Evolutionary conservation across 495 filamentous ascomycete species (phyloP).

Genomic region (Umbilicaria muhlenbergii): DNA sequence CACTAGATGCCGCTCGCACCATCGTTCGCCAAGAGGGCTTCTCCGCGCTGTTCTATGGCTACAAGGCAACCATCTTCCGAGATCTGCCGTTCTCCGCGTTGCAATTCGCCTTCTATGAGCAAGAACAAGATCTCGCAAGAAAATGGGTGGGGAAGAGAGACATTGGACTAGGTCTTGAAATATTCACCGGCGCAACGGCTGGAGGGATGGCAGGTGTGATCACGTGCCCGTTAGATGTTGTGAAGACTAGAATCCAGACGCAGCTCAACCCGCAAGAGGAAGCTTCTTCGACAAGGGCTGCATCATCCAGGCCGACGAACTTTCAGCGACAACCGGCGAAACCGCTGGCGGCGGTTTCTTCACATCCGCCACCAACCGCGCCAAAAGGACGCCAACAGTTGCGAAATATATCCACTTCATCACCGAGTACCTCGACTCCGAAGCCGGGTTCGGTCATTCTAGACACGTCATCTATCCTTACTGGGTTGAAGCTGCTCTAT

Average conservation of each 20-base stretch:
- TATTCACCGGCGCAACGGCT: constrained; percentile 79
- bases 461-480: constrained; percentile 77
- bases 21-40: constrained; percentile 73
- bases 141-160: constrained; percentile 55
- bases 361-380: background rate
- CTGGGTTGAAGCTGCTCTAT: constrained; percentile 75
- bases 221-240: constrained; percentile 90
- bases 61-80: constrained; percentile 82
- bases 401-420: constrained; percentile 70
- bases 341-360: no score
- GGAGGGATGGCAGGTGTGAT: constrained; percentile 89
- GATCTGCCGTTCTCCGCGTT: constrained; percentile 91
- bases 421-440: constrained; percentile 61
- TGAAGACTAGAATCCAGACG: constrained; percentile 95
- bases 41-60: constrained; percentile 80
- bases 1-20: constrained; percentile 61
- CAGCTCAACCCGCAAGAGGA: constrained; percentile 46
- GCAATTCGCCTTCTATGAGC: constrained; percentile 96
- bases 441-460: constrained; percentile 59
- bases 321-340: constrained; percentile 4
- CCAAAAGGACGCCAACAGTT: constrained; percentile 26
- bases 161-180: constrained; percentile 72
- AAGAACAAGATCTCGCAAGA: constrained; percentile 69
- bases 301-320: constrained; percentile 5
- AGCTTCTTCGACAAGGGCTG: background rate